Conservation (phyloP, 2,329 filamentous ascomycete species). For the Nothomitra cinnamomea region DNA sequence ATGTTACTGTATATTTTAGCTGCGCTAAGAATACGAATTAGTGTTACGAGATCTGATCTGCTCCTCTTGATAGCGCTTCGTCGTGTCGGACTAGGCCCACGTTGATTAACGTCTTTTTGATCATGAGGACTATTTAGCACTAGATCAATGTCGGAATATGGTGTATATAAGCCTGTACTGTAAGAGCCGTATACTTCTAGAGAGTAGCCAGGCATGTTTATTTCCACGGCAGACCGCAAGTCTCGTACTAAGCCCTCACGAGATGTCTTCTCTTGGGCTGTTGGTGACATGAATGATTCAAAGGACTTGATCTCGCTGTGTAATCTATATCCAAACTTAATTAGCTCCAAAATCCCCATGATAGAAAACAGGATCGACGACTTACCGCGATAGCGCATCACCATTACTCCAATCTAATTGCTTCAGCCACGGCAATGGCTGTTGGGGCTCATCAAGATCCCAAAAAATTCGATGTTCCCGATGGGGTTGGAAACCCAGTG, state of each 20-base stretch:
- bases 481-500: not conserved
- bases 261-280: constrained; percentile 23
- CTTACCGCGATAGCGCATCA: constrained; percentile 5
- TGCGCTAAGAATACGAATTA: constrained; percentile 13
- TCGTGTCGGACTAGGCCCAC: constrained; percentile 20
- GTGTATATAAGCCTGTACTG: constrained; percentile 31
- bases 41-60: constrained; percentile 13
- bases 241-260: constrained; percentile 9
- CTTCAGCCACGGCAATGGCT: not conserved
- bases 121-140: constrained; percentile 19
- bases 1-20: constrained; percentile 13
- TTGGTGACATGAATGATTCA: constrained; percentile 27
- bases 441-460: not conserved
- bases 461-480: not conserved
- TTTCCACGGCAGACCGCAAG: not conserved
- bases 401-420: not conserved
- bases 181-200: constrained; percentile 36
- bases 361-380: not conserved
- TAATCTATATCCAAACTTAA: constrained; percentile 13
- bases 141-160: constrained; percentile 38
- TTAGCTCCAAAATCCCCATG: not conserved
- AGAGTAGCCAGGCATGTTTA: constrained; percentile 13
- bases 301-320: constrained; percentile 30
- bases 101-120: constrained; percentile 12
- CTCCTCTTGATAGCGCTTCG: constrained; percentile 17